Percentiles rank a stretch among this genome's conserved stretches.
These are phyloP conservation scores for Alternaria conjuncta DNA, from an alignment of 2,329 filamentous ascomycete species.

Conservation along the genomic window DNA sequence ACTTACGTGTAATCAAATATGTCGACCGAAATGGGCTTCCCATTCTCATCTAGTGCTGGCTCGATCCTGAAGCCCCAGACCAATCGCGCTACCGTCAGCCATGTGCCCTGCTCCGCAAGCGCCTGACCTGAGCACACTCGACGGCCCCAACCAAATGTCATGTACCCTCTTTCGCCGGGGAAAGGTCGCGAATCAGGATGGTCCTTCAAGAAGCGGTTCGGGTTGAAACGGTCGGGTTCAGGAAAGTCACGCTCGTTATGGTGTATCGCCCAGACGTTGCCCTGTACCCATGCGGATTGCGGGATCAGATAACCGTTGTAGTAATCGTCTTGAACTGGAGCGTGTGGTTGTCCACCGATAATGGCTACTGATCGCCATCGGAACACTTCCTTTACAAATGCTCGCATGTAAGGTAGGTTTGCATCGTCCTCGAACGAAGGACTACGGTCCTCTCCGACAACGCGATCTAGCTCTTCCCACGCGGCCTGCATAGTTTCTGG, in stretches of 20 bases:
- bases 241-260: conserved; percentile 48
- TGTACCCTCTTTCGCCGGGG: conserved; percentile 57
- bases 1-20: conserved; percentile 63
- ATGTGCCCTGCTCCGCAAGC: conserved; percentile 66
- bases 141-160: conserved; percentile 63
- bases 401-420: conserved; percentile 48
- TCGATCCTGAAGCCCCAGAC: conserved; percentile 65
- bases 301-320: conserved; percentile 50
- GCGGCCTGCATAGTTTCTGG: conserved; percentile 38
- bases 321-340: conserved; percentile 43
- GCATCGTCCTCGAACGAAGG: conserved; percentile 43
- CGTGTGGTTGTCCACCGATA: conserved; percentile 46
- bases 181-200: conserved; percentile 39
- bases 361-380: conserved; percentile 45
- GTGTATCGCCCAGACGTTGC: conserved; percentile 53
- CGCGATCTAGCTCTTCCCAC: conserved; percentile 43
- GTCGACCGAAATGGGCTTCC: conserved; percentile 60
- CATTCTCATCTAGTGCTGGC: conserved; percentile 49
- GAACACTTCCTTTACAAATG: conserved; percentile 46
- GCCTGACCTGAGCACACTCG: conserved; percentile 66
- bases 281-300: conserved; percentile 48
- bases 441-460: conserved; percentile 42
- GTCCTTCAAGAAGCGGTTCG: conserved; percentile 36
- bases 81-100: conserved; percentile 63
- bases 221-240: conserved; percentile 48